Percentiles rank a stretch among this genome's conserved stretches.
These are phyloP conservation scores for Penicillium sp. DNA, from an alignment of 2,329 filamentous ascomycete species.

Conservation along the genomic window DNA sequence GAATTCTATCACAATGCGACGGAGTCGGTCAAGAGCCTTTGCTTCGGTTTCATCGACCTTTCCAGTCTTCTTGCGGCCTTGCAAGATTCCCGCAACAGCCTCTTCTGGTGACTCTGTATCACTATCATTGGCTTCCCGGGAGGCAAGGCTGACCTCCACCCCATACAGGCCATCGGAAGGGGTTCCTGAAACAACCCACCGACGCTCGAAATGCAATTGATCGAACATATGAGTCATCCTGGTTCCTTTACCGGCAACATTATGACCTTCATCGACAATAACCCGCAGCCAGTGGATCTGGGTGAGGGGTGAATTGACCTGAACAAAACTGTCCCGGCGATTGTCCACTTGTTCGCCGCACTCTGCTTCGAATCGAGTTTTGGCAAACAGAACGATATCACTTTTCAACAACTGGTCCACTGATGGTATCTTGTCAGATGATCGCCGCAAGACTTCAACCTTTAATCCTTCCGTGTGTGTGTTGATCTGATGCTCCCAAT, in stretches of 20 bases:
- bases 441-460: slow-evolving; percentile 57
- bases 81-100: slow-evolving; percentile 28
- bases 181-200: slow-evolving; percentile 88
- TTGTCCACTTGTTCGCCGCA: slow-evolving; percentile 49
- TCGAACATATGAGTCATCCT: slow-evolving; percentile 52
- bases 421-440: slow-evolving; percentile 51
- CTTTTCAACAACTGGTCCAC: slow-evolving; percentile 56
- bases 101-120: slow-evolving; percentile 34
- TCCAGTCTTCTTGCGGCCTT: slow-evolving; percentile 33
- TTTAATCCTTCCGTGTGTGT: slow-evolving; percentile 67
- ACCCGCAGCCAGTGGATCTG: slow-evolving; percentile 77
- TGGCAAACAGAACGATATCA: slow-evolving; percentile 74
- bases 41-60: slow-evolving; percentile 50
- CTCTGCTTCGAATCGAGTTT: slow-evolving; percentile 65
- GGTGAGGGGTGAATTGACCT: slow-evolving; percentile 58
- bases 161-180: slow-evolving; percentile 79
- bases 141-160: slow-evolving; percentile 56
- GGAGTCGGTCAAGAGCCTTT: slow-evolving; percentile 60
- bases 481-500: slow-evolving; percentile 75
- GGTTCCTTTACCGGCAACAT: slow-evolving; percentile 64
- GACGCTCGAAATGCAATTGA: slow-evolving; percentile 57
- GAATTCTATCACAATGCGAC: slow-evolving; percentile 63
- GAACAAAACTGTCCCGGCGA: slow-evolving; percentile 40
- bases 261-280: slow-evolving; percentile 89
- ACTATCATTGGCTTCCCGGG: slow-evolving; percentile 34